Evolutionary conservation across 176 grass and related monocot genomes (phyloP).

Genomic region (Oryza glaberrima): DNA sequence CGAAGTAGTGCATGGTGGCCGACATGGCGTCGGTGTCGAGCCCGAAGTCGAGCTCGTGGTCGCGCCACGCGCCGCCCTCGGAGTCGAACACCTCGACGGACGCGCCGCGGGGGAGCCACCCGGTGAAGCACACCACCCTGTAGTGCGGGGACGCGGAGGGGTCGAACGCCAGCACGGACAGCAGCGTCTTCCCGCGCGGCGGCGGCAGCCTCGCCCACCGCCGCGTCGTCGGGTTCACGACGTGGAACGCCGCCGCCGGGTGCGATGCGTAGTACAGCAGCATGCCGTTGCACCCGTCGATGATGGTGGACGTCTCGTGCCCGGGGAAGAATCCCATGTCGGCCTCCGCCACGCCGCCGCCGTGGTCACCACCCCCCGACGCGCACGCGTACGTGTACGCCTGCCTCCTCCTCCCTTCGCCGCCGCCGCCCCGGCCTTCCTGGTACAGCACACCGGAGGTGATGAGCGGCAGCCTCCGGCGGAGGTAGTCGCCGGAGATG

Average conservation of each 20-base stretch:
- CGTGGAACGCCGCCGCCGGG: conserved; percentile 58
- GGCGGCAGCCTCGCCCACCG: conserved; percentile 60
- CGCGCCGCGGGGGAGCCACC: conserved; percentile 55
- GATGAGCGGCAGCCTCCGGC: conserved; percentile 60
- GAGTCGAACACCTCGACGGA: conserved; percentile 78
- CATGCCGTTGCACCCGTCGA: conserved; percentile 87
- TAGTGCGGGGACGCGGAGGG: conserved; percentile 54
- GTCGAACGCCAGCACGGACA: conserved; percentile 82
- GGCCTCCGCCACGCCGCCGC: conserved; percentile 38
- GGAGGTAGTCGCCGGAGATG: conserved; percentile 75
- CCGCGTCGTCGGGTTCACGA: conserved; percentile 70
- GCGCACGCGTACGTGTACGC: conserved; percentile 64
- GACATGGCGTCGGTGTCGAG: conserved; percentile 75
- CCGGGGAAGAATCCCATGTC: conserved; percentile 76
- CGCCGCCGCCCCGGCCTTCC: conserved; percentile 4
- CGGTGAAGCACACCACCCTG: conserved; percentile 74
- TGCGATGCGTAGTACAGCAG: conserved; percentile 62
- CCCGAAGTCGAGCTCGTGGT: conserved; percentile 60
- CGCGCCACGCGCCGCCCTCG: conserved; percentile 45
- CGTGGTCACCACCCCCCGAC: not conserved
- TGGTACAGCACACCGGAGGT: conserved; percentile 71
- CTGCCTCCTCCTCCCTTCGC: conserved; percentile 5
- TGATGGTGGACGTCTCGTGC: conserved; percentile 63
- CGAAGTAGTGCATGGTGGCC: conserved; percentile 77
- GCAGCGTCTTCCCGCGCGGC: conserved; percentile 45